A percentile compares a stretch with the other conserved stretches of the same genome.
Evolutionary conservation across 2,329 filamentous ascomycete genomes (phyloP).

Genomic region (Fusarium ramigenum): DNA sequence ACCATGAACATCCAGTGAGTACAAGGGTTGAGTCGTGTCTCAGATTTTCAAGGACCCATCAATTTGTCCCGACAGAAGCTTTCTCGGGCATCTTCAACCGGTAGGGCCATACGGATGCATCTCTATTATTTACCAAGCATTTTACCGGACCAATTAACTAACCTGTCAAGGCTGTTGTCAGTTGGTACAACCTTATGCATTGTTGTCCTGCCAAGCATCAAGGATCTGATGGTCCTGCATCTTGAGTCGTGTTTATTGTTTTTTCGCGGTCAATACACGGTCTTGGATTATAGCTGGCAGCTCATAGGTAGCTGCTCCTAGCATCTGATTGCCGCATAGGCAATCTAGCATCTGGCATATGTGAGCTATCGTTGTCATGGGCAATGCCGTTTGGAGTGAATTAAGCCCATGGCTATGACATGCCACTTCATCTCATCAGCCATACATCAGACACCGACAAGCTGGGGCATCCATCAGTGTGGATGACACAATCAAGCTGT

Average conservation of each 20-base stretch:
- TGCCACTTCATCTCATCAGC: neutral
- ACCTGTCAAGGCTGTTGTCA: slow-evolving; percentile 1
- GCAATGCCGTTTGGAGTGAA: neutral
- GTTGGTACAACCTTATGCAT: slow-evolving; percentile 12
- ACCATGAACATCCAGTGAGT: slow-evolving; percentile 13
- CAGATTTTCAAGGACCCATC: slow-evolving; percentile 18
- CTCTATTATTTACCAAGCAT: slow-evolving; percentile 13
- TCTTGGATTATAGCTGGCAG: neutral
- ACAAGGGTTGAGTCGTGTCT: slow-evolving; percentile 28
- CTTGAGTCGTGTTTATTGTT: slow-evolving; percentile 29
- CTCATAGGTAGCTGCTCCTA: neutral
- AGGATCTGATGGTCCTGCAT: slow-evolving; percentile 18
- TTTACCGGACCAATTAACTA: slow-evolving; percentile 2
- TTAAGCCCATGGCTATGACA: neutral
- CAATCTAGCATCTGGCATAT: slow-evolving; percentile 22
- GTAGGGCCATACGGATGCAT: slow-evolving; percentile 24
- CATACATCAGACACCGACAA: slow-evolving; percentile 3
- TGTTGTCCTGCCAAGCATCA: slow-evolving; percentile 33
- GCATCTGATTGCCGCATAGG: slow-evolving; percentile 28
- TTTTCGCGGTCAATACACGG: slow-evolving; percentile 3
- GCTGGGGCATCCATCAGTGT: neutral
- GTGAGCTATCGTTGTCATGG: slow-evolving; percentile 4
- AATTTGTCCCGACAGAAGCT: slow-evolving; percentile 2
- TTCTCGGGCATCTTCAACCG: slow-evolving; percentile 29
- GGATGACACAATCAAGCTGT: neutral